Evolutionary conservation across 306 rosid genomes (phyloP), one percentile per base, ranked within the genome.

Genomic region (Dalbergia cochinchinensis): DNA sequence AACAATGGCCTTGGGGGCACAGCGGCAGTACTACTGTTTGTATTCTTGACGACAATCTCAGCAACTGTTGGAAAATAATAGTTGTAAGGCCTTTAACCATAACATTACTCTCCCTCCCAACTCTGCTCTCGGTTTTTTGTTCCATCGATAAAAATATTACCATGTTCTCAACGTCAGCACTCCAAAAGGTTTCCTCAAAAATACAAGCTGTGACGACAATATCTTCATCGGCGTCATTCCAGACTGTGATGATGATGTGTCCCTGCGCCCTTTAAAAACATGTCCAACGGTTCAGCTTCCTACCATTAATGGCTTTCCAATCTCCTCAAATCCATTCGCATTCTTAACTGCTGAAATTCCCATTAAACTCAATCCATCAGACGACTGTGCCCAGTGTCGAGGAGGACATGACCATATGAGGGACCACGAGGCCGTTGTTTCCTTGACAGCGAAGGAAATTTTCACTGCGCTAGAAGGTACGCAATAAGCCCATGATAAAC

Each of bases 231-330:
- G 42, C 3, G 59, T 20, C 9, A 34, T 35, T 64, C 41, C 77
- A 8, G 12, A 3, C 8, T 16, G 42, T 8, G 57, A 41, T 5
- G n/a, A n/a, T n/a, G 11, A 53, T 0, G 1, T 15, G 3, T 20
- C 45, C 1, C 57, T 8, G 3, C 5, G 4, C 31, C 37, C 60
- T 18, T 67, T 37, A 14, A 44, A n/a, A 22, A 1, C 11, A 5
- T 83, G 91, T 71, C 73, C 81, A 6, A n/a, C 1, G 15, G 9
- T 71, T 51, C 48, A 70, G 16, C 84, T 88, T 66, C 89, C 87
- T 1, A 35, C 1, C 2, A 10, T 12, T 22, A 3, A 51, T 14
- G 42, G 19, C 14, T 5, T 7, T 20, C 1, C 8, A 10, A 8
- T 8, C 3, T n/a, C 42, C 8, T 0, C 5, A 11, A 18, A 64